A percentile compares a stretch with the other conserved stretches of the same genome.
These are phyloP conservation scores for Exophiala sideris DNA, from an alignment of 2,329 filamentous ascomycete genomes.

Conservation along the genomic window DNA sequence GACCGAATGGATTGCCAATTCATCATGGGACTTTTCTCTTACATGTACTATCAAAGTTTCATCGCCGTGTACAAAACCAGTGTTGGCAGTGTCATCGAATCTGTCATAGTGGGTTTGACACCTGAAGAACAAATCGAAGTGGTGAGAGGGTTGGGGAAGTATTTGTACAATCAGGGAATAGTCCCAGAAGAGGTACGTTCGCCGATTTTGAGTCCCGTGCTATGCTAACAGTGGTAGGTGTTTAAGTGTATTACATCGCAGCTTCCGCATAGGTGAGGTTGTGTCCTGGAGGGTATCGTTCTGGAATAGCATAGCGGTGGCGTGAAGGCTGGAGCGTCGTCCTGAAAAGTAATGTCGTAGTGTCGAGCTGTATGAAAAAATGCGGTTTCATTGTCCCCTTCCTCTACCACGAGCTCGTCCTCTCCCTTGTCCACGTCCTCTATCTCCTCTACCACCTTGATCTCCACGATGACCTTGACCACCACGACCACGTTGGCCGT, in stretches of 20 bases:
- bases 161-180: conserved; percentile 61
- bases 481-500: conserved; percentile 41
- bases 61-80: conserved; percentile 83
- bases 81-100: conserved; percentile 84
- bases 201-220: conserved; percentile 6
- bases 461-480: conserved; percentile 35
- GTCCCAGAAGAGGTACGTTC: conserved; percentile 51
- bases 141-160: conserved; percentile 59
- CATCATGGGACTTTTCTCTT: conserved; percentile 98
- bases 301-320: conserved; percentile 21
- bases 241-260: conserved; percentile 16
- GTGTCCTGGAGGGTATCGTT: conserved; percentile 1
- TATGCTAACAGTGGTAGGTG: conserved; percentile 19
- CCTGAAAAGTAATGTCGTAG: background rate
- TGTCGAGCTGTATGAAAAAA: too few species aligned
- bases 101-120: conserved; percentile 82
- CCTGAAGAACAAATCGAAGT: conserved; percentile 86
- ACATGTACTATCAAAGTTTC: conserved; percentile 98
- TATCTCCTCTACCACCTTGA: conserved; percentile 37
- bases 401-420: conserved; percentile 45
- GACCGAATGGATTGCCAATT: conserved; percentile 99
- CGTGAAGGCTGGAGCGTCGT: background rate
- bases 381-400: conserved; percentile 29
- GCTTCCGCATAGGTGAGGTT: conserved; percentile 16
- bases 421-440: conserved; percentile 36